These are phyloP conservation scores for Stromatinia cepivora DNA, from an alignment of 2,329 filamentous ascomycete genomes.

Conservation along the genomic window DNA sequence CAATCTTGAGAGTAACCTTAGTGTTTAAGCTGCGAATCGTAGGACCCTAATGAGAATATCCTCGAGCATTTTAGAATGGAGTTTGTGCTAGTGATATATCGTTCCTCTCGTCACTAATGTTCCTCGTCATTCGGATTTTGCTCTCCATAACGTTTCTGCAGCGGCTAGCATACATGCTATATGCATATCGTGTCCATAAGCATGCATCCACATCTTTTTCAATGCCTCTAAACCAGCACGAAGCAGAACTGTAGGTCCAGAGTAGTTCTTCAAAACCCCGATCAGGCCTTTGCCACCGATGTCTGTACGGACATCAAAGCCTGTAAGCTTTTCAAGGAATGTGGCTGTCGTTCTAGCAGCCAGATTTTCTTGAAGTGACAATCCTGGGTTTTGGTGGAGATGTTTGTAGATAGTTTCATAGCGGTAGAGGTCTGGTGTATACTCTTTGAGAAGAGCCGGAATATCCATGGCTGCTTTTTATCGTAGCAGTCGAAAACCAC, in stretches of 20 bases:
- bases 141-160: conserved; percentile 49
- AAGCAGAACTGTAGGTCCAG: conserved; percentile 55
- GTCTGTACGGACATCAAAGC: conserved; percentile 48
- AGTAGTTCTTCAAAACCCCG: conserved; percentile 56
- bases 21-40: background rate
- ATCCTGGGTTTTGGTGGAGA: conserved; percentile 59
- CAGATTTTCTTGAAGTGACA: conserved; percentile 56
- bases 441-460: conserved; percentile 22
- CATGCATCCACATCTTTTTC: conserved; percentile 63
- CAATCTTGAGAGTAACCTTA: background rate
- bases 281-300: conserved; percentile 59
- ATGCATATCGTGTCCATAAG: conserved; percentile 68
- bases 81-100: background rate
- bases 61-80: background rate
- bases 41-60: background rate
- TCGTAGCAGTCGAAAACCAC: background rate
- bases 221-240: conserved; percentile 62
- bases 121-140: conserved; percentile 55
- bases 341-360: conserved; percentile 51
- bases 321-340: conserved; percentile 42
- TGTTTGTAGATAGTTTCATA: conserved; percentile 59
- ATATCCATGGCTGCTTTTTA: conserved; percentile 25
- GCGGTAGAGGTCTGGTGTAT: conserved; percentile 26
- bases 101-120: conserved; percentile 52
- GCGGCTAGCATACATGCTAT: conserved; percentile 58